Base-by-base conservation (phyloP, 306 rosid genomes). In the Cicer judaicum region DNA sequence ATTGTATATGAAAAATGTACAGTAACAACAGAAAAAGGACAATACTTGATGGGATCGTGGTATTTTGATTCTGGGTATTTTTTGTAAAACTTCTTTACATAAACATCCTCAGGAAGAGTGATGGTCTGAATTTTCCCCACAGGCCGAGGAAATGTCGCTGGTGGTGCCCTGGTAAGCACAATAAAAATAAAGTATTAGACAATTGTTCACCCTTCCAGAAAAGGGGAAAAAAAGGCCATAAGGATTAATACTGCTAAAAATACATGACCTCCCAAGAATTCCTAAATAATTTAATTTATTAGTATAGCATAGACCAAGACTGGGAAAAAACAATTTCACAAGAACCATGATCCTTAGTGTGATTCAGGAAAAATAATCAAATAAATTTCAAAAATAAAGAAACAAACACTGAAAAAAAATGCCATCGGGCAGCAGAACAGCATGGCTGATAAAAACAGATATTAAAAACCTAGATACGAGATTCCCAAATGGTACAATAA, bases 21-120 rank as follows among this genome's bases (percentile, higher is more conserved):
- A 54, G 42, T 75, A 9, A 74, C 2, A 10, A 46, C 79, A 18
- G 77, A 80, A 70, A 75, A 40, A 75, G 60, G 40, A 44, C 13
- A 40, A 68, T 88, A 94, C 98, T 81, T 88, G 85, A 90, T 86
- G 79, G 96, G 71, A 11, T 92, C 95, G 42, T 91, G 83, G 76
- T 74, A 77, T 76, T 82, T 85, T 8, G 97, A 90, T 14, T 94
- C 96, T 1, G 96, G 99, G 78, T 88, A 78, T 79, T 83, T 94
- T 24, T 84, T 70, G 67, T 87, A 89, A 82, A 92, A 94, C 57
- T 78, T 90, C 16, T 88, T 90, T 52, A 92, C 76, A 79, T 87
- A 92, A 40, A 74, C 82, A 79, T 92, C 99, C 86, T 94, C 97
- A 7, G 96, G 99, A 64, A 94, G 90, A 65, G 75, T 85, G 81